Percentiles rank a stretch among this genome's conserved stretches.
Conservation (phyloP, 2,329 filamentous ascomycete species). For the Fusarium sp. region DNA sequence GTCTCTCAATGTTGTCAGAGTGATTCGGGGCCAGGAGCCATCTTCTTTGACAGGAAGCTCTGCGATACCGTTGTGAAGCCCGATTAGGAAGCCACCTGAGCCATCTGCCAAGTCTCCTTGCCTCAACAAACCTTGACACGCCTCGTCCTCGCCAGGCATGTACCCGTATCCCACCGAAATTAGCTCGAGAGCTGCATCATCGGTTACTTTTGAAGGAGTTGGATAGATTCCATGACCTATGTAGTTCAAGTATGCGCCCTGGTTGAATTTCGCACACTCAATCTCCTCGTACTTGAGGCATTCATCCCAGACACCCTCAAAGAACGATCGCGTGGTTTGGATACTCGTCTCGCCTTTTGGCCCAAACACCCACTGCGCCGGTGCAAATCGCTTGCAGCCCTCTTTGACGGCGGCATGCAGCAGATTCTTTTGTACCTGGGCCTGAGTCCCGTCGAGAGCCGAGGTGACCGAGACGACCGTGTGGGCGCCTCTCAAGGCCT, state of each 20-base stretch:
- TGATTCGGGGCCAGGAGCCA: neutral
- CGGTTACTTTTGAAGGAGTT: neutral
- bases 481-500: neutral
- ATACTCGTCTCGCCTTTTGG: neutral
- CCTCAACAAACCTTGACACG: neutral
- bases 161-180: neutral
- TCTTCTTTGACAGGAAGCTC: neutral
- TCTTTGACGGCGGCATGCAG: neutral
- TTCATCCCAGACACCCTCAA: neutral
- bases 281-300: neutral
- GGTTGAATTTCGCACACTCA: neutral
- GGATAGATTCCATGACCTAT: neutral
- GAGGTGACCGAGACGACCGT: neutral
- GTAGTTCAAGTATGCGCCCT: neutral
- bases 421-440: neutral
- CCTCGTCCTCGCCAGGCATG: neutral
- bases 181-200: neutral
- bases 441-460: neutral
- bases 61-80: neutral
- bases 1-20: neutral
- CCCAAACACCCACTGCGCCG: neutral
- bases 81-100: neutral
- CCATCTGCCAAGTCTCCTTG: neutral
- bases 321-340: neutral
- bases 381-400: neutral